phyloP scores from a whole-genome alignment of 805 yeast species.

The Candida gorgasii region DNA sequence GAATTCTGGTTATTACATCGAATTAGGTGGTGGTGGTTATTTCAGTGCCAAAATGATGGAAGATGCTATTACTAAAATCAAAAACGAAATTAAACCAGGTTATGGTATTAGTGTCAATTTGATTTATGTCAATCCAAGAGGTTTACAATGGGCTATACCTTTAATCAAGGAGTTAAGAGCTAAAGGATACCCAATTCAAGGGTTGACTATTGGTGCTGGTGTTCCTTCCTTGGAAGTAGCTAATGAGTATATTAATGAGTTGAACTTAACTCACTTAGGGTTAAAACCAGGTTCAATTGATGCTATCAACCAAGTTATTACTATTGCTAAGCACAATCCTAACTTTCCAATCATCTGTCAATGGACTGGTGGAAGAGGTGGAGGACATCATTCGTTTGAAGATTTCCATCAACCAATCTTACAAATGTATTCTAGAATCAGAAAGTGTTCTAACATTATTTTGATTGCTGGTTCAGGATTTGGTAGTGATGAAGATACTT shows the following conservation, averaged over 20 bases:
- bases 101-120: constrained; percentile 88
- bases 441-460: constrained; percentile 86
- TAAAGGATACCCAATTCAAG: constrained; percentile 93
- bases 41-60: constrained; percentile 73
- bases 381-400: constrained; percentile 99
- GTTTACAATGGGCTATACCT: constrained; percentile 99
- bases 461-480: constrained; percentile 98
- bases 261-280: constrained; percentile 91
- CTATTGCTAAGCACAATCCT: constrained; percentile 95
- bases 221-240: constrained; percentile 98
- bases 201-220: constrained; percentile 98
- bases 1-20: constrained; percentile 96
- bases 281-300: constrained; percentile 98
- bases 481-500: constrained; percentile 95
- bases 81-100: constrained; percentile 70
- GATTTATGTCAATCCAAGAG: constrained; percentile 94
- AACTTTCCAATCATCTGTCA: constrained; percentile 94
- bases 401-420: constrained; percentile 98
- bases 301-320: constrained; percentile 79
- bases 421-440: constrained; percentile 92
- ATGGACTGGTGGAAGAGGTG: constrained; percentile 99
- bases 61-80: constrained; percentile 72
- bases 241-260: constrained; percentile 87
- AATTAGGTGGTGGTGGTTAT: constrained; percentile 99
- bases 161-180: constrained; percentile 85